Evolutionary conservation across 257 asterid species (phyloP).

Genomic region (Prunella vulgaris): DNA sequence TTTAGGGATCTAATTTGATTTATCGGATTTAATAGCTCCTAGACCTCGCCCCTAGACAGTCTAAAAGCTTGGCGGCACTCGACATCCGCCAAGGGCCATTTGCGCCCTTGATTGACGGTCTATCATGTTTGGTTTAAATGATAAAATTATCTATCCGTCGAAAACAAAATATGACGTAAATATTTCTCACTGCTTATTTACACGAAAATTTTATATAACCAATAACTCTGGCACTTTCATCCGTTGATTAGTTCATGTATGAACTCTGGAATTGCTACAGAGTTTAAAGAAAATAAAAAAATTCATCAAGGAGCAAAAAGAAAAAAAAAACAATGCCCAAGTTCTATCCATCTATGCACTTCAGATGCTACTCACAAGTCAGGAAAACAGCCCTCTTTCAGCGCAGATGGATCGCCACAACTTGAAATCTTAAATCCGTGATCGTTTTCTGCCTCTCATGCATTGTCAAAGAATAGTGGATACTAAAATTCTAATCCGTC

Average conservation of each 20-base stretch:
- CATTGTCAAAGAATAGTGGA: not conserved
- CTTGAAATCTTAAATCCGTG: not conserved
- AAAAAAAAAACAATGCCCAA: not conserved
- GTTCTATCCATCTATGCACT: constrained; percentile 5
- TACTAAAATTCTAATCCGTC: constrained; percentile 13
- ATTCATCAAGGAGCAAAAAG: not conserved
- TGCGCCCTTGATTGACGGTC: too few species aligned
- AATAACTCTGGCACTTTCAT: not conserved
- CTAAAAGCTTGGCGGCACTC: too few species aligned
- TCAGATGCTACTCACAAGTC: not conserved
- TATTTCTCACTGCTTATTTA: too few species aligned
- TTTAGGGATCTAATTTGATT: too few species aligned
- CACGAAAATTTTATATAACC: too few species aligned
- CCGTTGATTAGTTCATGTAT: not conserved
- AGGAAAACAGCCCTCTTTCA: not conserved
- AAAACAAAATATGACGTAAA: too few species aligned
- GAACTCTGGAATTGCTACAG: not conserved
- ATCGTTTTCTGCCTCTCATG: constrained; percentile 12
- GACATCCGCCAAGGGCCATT: too few species aligned
- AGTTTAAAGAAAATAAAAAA: not conserved
- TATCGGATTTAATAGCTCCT: too few species aligned
- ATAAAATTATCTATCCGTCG: too few species aligned
- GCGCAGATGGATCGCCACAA: not conserved
- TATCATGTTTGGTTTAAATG: too few species aligned
- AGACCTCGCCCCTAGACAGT: too few species aligned